These are phyloP conservation scores for Saccharomyces pastorianus DNA, from an alignment of 1,139 yeast species.

Conservation along the genomic window DNA sequence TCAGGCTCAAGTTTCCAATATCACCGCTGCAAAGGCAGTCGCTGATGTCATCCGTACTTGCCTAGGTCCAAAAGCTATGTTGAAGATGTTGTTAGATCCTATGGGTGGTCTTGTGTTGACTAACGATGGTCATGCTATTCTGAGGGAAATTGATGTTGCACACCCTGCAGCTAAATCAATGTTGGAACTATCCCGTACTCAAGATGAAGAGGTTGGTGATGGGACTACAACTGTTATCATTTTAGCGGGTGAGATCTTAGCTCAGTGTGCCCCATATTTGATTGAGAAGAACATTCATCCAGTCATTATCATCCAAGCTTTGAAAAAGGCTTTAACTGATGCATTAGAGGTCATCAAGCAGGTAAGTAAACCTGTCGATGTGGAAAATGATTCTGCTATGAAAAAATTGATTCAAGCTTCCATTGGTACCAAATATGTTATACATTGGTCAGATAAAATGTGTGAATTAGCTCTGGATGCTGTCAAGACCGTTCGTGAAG, in stretches of 20 bases:
- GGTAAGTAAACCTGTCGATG: constrained; percentile 80
- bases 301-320: constrained; percentile 87
- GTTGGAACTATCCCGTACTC: constrained; percentile 95
- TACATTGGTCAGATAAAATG: constrained; percentile 89
- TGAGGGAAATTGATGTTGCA: constrained; percentile 82
- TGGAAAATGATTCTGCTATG: constrained; percentile 80
- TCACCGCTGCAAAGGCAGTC: constrained; percentile 97
- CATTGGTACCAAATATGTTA: constrained; percentile 91
- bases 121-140: constrained; percentile 93
- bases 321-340: constrained; percentile 83
- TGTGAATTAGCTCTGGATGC: constrained; percentile 82
- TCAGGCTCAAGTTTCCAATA: constrained; percentile 92
- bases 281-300: constrained; percentile 93
- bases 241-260: constrained; percentile 91
- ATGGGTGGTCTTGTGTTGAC: constrained; percentile 98
- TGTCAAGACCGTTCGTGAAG: constrained; percentile 70
- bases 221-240: constrained; percentile 96
- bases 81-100: constrained; percentile 95
- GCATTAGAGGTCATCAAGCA: constrained; percentile 82
- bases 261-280: constrained; percentile 87
- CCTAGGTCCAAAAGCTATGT: constrained; percentile 98
- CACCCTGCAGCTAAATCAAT: constrained; percentile 98
- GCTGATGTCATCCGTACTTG: constrained; percentile 96
- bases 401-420: constrained; percentile 78
- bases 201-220: constrained; percentile 98